These are phyloP conservation scores for Orbilia oligospora DNA, from an alignment of 2,329 filamentous ascomycete species.

Conservation along the genomic window DNA sequence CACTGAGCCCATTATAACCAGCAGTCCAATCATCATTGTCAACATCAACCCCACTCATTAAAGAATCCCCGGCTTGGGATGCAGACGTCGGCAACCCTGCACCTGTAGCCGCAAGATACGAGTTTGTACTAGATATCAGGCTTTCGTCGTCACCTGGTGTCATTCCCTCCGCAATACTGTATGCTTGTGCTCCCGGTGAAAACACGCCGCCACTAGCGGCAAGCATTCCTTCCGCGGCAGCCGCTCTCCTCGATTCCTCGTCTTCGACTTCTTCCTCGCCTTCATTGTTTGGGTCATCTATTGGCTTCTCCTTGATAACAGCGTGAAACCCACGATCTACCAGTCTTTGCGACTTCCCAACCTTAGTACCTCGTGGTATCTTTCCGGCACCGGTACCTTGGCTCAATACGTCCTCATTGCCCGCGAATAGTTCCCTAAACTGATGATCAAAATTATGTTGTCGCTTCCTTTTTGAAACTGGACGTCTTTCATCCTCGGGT, in stretches of 20 bases:
- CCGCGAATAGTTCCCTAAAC: conserved; percentile 57
- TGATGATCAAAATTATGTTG: conserved; percentile 54
- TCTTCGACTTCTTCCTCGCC: conserved; percentile 50
- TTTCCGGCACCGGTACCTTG: conserved; percentile 56
- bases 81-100: conserved; percentile 48
- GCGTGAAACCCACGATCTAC: conserved; percentile 60
- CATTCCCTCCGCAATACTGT: conserved; percentile 41
- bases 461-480: conserved; percentile 29
- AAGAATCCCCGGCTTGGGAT: conserved; percentile 61
- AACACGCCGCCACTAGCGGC: conserved; percentile 41
- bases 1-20: conserved; percentile 45
- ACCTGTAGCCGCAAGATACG: conserved; percentile 54
- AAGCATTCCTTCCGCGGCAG: conserved; percentile 45
- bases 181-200: conserved; percentile 40
- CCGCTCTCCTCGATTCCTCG: conserved; percentile 46
- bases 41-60: conserved; percentile 41
- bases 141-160: conserved; percentile 56
- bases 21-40: conserved; percentile 42
- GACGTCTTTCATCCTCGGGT: conserved; percentile 37
- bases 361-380: conserved; percentile 28
- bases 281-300: conserved; percentile 32
- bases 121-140: conserved; percentile 57
- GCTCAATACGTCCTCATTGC: conserved; percentile 53
- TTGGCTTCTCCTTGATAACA: conserved; percentile 58
- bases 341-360: conserved; percentile 37